Evolutionary conservation across 495 filamentous ascomycete species (phyloP), one percentile per base, ranked within the genome.

Genomic region (Trichoderma reesei): DNA sequence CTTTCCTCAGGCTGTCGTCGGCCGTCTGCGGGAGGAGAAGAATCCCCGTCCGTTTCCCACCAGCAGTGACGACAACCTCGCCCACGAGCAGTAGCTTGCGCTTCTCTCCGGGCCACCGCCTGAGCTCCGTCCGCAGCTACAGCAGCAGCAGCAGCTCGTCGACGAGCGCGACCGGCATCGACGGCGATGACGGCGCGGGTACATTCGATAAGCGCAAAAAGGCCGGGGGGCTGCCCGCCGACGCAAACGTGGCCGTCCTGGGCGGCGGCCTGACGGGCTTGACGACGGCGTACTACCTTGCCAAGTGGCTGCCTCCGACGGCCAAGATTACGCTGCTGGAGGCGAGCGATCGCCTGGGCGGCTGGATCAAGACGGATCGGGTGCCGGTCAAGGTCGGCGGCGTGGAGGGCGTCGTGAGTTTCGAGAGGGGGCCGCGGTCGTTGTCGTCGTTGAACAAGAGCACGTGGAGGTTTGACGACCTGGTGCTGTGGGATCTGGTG

Each of bases 201-300:
- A 13, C 33, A 26, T 26, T 26, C 26, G 26, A 26, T 20, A 61
- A 39, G 11, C 46, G 38, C 16, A 34, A 41, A n/a, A 67, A 44
- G 46, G 65, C 59, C 70, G 69, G 68, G 64, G 65, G 61, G 41
- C 61, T 64, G 46, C 69, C 72, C 18, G 77, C 78, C 66, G 72
- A 41, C 11, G 38, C 61, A 3, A 46, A 83, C 67, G 83, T 89
- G 66, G 92, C 89, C 42, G 81, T 96, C 18, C 74, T 96, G 14
- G 94, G 95, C 41, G 93, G 86, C 63, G 95, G 95, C 61, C 89
- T 99, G 70, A 94, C 93, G 16, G 95, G 95, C 41, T 83, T 99
- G 61, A 84, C 90, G 36, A 81, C 85, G 41, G 92, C 92, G 20
- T 90, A 86, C 75, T 89, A 87, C 71, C 75, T 96, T 16, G 71